Conservation (phyloP, 805 yeast species). For the Blastobotrys chiropterorum region DNA sequence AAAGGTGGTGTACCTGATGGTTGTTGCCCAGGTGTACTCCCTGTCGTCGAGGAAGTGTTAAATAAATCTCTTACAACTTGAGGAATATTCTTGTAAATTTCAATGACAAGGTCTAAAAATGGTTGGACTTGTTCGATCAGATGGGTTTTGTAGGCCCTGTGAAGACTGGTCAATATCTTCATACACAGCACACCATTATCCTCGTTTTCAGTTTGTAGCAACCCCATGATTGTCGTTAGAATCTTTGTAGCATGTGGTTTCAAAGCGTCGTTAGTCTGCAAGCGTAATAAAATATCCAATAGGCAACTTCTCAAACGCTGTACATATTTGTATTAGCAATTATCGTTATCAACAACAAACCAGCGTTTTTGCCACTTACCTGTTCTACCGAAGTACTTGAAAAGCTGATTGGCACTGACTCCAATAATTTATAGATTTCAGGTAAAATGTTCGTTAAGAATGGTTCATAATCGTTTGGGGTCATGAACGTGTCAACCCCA, state of each 20-base stretch:
- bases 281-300: constrained; percentile 72
- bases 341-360: neutral
- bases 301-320: constrained; percentile 68
- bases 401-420: constrained; percentile 68
- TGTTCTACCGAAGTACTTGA: constrained; percentile 56
- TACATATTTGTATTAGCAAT: neutral
- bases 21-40: constrained; percentile 12
- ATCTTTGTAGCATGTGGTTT: constrained; percentile 61
- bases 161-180: constrained; percentile 79
- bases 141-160: constrained; percentile 70
- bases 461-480: constrained; percentile 73
- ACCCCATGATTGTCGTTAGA: constrained; percentile 50
- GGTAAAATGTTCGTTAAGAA: constrained; percentile 69
- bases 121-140: constrained; percentile 67
- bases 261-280: constrained; percentile 76
- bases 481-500: constrained; percentile 75
- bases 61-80: constrained; percentile 67
- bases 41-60: constrained; percentile 26
- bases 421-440: constrained; percentile 54
- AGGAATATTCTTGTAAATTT: constrained; percentile 75
- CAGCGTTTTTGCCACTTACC: constrained; percentile 12
- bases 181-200: constrained; percentile 90
- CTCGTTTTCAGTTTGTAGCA: constrained; percentile 77
- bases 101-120: constrained; percentile 68
- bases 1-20: constrained; percentile 19